These are phyloP conservation scores for Colletotrichum viniferum DNA, from an alignment of 2,329 filamentous ascomycete species.

Conservation along the genomic window DNA sequence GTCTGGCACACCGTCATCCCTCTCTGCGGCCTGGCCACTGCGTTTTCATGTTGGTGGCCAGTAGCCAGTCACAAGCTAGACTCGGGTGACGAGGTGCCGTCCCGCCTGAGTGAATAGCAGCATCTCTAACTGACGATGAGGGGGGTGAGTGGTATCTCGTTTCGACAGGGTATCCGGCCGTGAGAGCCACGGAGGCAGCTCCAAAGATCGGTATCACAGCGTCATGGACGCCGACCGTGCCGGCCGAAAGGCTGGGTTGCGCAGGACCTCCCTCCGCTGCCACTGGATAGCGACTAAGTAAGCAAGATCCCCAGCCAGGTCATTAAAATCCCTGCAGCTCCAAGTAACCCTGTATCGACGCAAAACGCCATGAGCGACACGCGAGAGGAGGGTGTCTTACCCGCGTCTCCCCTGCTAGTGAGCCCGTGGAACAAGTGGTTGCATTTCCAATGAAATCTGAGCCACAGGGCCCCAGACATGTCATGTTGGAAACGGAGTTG, in stretches of 20 bases:
- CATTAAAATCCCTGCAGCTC: constrained; percentile 19
- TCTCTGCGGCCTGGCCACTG: neutral
- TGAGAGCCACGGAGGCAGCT: neutral
- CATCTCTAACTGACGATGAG: constrained; percentile 13
- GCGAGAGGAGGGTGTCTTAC: constrained; percentile 10
- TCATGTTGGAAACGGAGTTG: constrained; percentile 10
- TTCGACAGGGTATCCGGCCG: constrained; percentile 14
- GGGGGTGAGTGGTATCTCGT: constrained; percentile 10
- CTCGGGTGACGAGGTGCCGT: neutral
- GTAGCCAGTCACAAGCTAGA: constrained; percentile 2
- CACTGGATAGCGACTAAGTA: neutral
- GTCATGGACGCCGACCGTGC: constrained; percentile 16
- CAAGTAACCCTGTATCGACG: neutral
- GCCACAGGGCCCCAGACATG: neutral
- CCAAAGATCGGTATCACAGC: constrained; percentile 11
- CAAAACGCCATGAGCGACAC: neutral
- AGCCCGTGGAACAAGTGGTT: constrained; percentile 1
- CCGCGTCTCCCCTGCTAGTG: constrained; percentile 14
- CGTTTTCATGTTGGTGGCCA: neutral
- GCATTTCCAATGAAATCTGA: constrained; percentile 5
- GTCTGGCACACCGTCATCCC: neutral
- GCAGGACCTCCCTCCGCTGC: neutral
- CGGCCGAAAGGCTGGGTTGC: constrained; percentile 6
- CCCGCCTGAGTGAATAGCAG: constrained; percentile 1
- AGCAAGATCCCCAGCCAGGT: neutral